Base-by-base conservation (phyloP, 768 basidiomycete species). In the Collybia sordida region DNA sequence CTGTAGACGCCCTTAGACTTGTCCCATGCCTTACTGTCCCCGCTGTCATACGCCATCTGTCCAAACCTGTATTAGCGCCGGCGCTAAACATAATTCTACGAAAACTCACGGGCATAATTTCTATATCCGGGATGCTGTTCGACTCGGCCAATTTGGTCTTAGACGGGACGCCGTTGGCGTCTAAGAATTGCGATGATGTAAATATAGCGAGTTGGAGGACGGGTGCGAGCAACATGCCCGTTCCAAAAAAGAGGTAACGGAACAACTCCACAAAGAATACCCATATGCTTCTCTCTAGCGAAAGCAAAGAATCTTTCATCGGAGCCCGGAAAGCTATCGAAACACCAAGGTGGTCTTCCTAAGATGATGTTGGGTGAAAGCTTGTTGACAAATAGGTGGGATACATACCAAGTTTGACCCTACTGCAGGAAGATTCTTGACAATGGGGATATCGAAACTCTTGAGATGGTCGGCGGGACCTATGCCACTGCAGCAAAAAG, bases 291-390 rank as follows among this genome's bases (percentile, higher is more conserved):
- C 11, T 57, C 56, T 14, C 41, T 54, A 15, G 62, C 38, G 11
- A 74, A 46, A 0, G 58, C 50, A 75, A 45, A 35, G 68, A 67
- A 41, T 75, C 69, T 6, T 47, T 42, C 24, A 70, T 45, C 8
- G 67, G 68, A 17, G 64, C 55, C 34, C 64, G 58, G 52, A 63
- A 75, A n/a, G 60, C 57, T 5, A 71, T 48, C 1, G 69, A 56
- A 12, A 73, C 62, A 14, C 57, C 63, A 11, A 72, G 52, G 51
- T 77, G 73, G 53, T 74, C 75, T 68, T 73, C 66, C 66, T 68
- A 45, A n/a, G 8, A 34, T 4, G 46, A 7, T 34, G 4, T 37
- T 27, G 18, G 40, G 41, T 39, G 12, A 40, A 23, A 25, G 38
- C 23, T 28, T 24, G 4, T 12, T 3, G 28, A 17, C 17, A 19